Evolutionary conservation across 2,329 filamentous ascomycete species (phyloP).

Genomic region (Aureobasidium lini): DNA sequence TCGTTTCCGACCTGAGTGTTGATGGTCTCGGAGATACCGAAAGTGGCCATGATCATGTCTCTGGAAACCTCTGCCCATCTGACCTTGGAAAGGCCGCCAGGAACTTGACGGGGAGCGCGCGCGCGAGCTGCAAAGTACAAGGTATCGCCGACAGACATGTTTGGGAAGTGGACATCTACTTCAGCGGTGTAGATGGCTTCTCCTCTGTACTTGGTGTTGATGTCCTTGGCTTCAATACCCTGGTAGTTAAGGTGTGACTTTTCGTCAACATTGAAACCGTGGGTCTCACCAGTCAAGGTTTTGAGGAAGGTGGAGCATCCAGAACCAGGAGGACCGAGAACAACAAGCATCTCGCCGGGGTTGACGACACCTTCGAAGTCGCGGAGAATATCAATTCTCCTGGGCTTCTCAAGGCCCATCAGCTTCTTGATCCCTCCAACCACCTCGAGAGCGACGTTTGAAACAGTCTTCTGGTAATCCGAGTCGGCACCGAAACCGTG

Average conservation of each 20-base stretch:
- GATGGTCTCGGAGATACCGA: slow-evolving; percentile 64
- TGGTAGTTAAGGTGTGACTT: slow-evolving; percentile 75
- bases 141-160: slow-evolving; percentile 70
- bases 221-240: slow-evolving; percentile 63
- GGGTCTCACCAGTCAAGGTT: slow-evolving; percentile 73
- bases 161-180: slow-evolving; percentile 69
- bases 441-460: slow-evolving; percentile 38
- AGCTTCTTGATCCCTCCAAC: slow-evolving; percentile 31
- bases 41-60: slow-evolving; percentile 69
- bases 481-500: slow-evolving; percentile 42
- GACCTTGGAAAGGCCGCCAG: slow-evolving; percentile 48
- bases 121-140: slow-evolving; percentile 69
- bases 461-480: slow-evolving; percentile 46
- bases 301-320: slow-evolving; percentile 82
- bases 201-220: slow-evolving; percentile 70
- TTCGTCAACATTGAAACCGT: slow-evolving; percentile 67
- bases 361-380: slow-evolving; percentile 61
- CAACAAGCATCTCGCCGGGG: slow-evolving; percentile 68
- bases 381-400: slow-evolving; percentile 53
- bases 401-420: slow-evolving; percentile 22
- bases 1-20: slow-evolving; percentile 70
- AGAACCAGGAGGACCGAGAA: slow-evolving; percentile 59
- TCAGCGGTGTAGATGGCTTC: slow-evolving; percentile 85
- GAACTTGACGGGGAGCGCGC: slow-evolving; percentile 55
- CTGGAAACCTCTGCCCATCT: slow-evolving; percentile 56